Base-by-base conservation (phyloP, 2,329 filamentous ascomycete genomes). In the Sclerotinia glacialis region DNA sequence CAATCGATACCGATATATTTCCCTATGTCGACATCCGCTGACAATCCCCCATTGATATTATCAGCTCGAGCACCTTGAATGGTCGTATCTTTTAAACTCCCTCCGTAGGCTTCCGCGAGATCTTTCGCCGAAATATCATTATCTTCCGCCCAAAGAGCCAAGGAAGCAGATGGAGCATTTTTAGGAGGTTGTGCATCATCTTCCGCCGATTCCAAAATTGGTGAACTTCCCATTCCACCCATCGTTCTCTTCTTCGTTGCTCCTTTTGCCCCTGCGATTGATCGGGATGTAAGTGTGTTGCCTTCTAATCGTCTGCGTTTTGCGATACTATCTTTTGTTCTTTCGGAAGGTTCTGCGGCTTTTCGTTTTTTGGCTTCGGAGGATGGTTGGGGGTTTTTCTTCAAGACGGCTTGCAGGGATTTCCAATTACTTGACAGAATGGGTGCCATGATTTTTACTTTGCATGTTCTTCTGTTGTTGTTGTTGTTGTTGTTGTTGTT, bases 1-100 rank as follows among this genome's bases (percentile, higher is more conserved):
- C 95, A 99, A 80, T 99, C 95, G 56, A 99, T 86, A 26, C 91
- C 90, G 52, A 99, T 80, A 77, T 96, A 99, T 82, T 95, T 96
- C 62, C 94, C 95, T 26, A 93, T 80, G 64, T 92, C 86, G 46
- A 89, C 79, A 7, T 83, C 85, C 31, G 80, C 77, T 1, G 85
- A 83, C 4, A 87, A 80, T 0, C 89, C 89, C 54, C 86, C 83
- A 74, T 92, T 91, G 69, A 88, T 80, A 54, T 82, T 83, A 60
- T 83, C 82, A 49, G 83, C 78, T 31, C 76, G 77, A 14, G 81
- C 77, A 37, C 76, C 72, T 21, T 78, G 77, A 37, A 86, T 78
- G 68, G 83, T 78, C 2, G 84, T 82, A 66, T 81, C 78, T 67
- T 81, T 82, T 11, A 81, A 69, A 1, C 83, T 83, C 4, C 86